A percentile compares a stretch with the other conserved stretches of the same genome.
phyloP scores from a whole-genome alignment of 768 basidiomycete genomes.

The Boletus edulis region DNA sequence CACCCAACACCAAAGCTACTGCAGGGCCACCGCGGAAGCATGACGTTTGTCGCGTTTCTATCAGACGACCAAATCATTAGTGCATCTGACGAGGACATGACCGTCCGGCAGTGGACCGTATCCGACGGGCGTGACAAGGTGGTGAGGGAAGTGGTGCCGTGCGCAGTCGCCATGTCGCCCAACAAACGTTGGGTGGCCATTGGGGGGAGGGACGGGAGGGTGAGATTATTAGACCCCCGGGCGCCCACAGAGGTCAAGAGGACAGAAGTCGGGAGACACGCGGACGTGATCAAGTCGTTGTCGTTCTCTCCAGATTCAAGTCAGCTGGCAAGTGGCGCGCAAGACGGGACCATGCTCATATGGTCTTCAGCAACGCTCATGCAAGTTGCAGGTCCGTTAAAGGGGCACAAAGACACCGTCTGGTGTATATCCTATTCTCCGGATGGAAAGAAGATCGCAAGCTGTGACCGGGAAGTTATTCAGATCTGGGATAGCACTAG shows the following conservation, averaged over 20 bases:
- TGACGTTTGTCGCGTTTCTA: slow-evolving; percentile 17
- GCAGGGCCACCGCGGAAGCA: slow-evolving; percentile 10
- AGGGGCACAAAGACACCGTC: slow-evolving; percentile 10
- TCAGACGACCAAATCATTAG: slow-evolving; percentile 16
- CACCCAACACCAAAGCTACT: slow-evolving; percentile 4
- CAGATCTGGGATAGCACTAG: slow-evolving; percentile 13
- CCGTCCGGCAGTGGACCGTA: slow-evolving; percentile 18
- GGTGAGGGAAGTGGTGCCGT: slow-evolving; percentile 3
- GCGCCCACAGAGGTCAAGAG: neutral
- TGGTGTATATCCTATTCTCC: slow-evolving; percentile 21
- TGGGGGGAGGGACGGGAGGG: slow-evolving; percentile 15
- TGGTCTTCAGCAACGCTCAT: slow-evolving; percentile 15
- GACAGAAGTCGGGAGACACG: slow-evolving; percentile 3
- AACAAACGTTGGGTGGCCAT: slow-evolving; percentile 14
- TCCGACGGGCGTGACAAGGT: neutral
- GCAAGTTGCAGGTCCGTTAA: slow-evolving; percentile 3
- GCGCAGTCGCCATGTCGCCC: slow-evolving; percentile 5
- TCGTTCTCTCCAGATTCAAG: slow-evolving; percentile 19
- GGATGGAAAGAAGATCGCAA: slow-evolving; percentile 16
- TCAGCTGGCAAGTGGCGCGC: slow-evolving; percentile 14
- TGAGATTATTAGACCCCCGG: slow-evolving; percentile 8
- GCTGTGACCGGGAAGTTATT: slow-evolving; percentile 17
- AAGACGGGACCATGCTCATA: slow-evolving; percentile 14
- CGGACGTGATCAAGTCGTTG: slow-evolving; percentile 8
- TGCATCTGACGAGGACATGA: slow-evolving; percentile 16